A percentile compares a stretch with the other conserved stretches of the same genome.
Evolutionary conservation across 345 rosid genomes (phyloP).

Genomic region (Leavenworthia alabamica): DNA sequence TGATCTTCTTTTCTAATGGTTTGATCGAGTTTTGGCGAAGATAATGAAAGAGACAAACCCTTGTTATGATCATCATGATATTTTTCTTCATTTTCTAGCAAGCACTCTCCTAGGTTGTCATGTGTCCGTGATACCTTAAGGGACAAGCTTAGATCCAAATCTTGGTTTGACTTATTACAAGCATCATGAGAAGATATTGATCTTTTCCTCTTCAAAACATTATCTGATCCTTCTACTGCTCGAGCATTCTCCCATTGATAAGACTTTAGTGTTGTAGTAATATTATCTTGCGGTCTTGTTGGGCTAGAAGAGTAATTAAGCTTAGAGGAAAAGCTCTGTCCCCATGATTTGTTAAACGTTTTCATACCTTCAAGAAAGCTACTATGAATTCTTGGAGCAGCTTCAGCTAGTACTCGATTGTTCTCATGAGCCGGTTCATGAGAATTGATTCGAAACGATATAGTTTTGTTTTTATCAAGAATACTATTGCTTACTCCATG

Average conservation of each 20-base stretch:
- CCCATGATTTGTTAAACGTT: slow-evolving; percentile 32
- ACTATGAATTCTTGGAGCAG: slow-evolving; percentile 20
- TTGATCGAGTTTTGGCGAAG: slow-evolving; percentile 40
- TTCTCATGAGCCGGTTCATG: slow-evolving; percentile 10
- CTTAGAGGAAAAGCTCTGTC: slow-evolving; percentile 23
- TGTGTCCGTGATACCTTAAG: slow-evolving; percentile 36
- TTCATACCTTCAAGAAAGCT: slow-evolving; percentile 30
- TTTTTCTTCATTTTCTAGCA: no score
- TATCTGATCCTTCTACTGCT: slow-evolving; percentile 22
- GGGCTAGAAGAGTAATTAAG: slow-evolving; percentile 13
- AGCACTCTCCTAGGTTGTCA: slow-evolving; percentile 13
- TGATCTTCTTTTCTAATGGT: slow-evolving; percentile 27
- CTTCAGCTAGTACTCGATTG: slow-evolving; percentile 20
- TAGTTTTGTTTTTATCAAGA: slow-evolving; percentile 27
- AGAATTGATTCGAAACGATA: slow-evolving; percentile 21
- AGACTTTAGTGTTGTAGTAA: slow-evolving; percentile 7
- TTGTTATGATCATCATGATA: slow-evolving; percentile 22
- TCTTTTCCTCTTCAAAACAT: slow-evolving; percentile 39
- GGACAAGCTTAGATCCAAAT: slow-evolving; percentile 65
- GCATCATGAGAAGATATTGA: slow-evolving; percentile 21
- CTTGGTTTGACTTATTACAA: slow-evolving; percentile 16
- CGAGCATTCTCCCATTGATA: slow-evolving; percentile 11
- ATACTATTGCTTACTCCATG: slow-evolving; percentile 21
- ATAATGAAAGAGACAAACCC: slow-evolving; percentile 62
- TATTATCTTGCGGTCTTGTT: no score